phyloP scores from a whole-genome alignment of 345 rosid genomes.

The Citrus hindsii region DNA sequence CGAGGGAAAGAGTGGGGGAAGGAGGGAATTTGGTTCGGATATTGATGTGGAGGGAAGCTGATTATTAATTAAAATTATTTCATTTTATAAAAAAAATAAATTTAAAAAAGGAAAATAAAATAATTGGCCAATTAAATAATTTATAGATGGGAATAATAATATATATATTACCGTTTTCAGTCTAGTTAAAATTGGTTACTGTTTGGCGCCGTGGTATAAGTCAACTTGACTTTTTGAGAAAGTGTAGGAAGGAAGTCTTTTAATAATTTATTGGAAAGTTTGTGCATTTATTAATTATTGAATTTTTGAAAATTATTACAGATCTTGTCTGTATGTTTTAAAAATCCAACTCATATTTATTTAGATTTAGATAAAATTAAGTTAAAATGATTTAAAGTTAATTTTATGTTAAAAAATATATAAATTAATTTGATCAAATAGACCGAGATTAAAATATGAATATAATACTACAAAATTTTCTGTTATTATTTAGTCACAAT shows the following conservation, averaged over 20 bases:
- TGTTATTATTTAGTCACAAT: no score
- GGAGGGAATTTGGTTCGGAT: slow-evolving; percentile 95
- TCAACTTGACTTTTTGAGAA: not conserved
- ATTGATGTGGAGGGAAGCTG: slow-evolving; percentile 89
- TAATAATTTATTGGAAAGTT: no score
- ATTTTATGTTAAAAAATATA: no score
- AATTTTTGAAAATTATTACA: no score
- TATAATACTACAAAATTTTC: no score
- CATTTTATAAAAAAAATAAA: not conserved
- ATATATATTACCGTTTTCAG: not conserved
- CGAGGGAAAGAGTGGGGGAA: slow-evolving; percentile 51
- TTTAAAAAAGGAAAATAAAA: not conserved
- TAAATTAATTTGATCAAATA: no score
- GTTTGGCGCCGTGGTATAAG: not conserved
- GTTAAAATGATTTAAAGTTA: no score
- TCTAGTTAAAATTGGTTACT: not conserved
- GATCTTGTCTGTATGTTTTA: not conserved
- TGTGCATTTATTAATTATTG: not conserved
- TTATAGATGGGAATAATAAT: not conserved
- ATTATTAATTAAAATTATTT: slow-evolving; percentile 4
- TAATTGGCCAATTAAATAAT: not conserved
- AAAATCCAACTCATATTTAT: not conserved
- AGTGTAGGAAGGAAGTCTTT: not conserved
- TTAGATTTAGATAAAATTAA: not conserved
- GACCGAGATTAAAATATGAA: no score